Percentiles rank a stretch among this genome's conserved stretches.
These are phyloP conservation scores for Globisporangium takayamanum DNA, from an alignment of 352 stramenopile genomes.

Conservation along the genomic window DNA sequence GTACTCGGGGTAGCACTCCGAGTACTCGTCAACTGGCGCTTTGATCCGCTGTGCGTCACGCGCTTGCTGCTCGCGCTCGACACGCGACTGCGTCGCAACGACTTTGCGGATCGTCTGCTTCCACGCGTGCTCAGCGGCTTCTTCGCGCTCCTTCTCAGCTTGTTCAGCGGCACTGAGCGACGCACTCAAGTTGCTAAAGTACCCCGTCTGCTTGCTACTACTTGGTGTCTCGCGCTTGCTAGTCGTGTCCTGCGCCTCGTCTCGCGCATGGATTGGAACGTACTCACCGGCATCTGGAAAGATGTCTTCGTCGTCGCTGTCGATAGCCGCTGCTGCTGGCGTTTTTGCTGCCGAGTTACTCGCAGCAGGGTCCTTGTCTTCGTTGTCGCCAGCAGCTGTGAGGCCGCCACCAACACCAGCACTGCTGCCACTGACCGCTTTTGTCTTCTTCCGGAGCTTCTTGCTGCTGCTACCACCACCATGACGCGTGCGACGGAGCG, in stretches of 20 bases:
- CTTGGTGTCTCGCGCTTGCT: not conserved
- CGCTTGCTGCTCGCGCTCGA: conserved; percentile 34
- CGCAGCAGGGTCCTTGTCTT: not conserved
- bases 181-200: conserved; percentile 68
- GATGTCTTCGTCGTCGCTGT: conserved; percentile 65
- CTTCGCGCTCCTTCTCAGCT: conserved; percentile 31
- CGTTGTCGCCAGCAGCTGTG: not conserved
- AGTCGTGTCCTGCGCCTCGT: conserved; percentile 3
- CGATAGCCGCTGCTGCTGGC: conserved; percentile 14
- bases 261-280: conserved; percentile 50
- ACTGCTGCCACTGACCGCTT: conserved; percentile 3
- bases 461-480: conserved; percentile 16
- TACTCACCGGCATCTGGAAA: conserved; percentile 70
- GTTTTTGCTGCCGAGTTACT: not conserved
- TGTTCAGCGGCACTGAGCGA: conserved; percentile 52
- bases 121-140: conserved; percentile 41
- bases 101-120: conserved; percentile 57
- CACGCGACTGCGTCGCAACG: conserved; percentile 32
- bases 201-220: conserved; percentile 16
- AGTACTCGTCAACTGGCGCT: conserved; percentile 39
- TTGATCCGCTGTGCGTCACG: conserved; percentile 32
- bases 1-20: conserved; percentile 48
- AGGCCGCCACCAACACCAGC: not conserved
- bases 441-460: conserved; percentile 41
- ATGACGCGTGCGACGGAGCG: conserved; percentile 19